Base-by-base conservation (phyloP, 2,329 filamentous ascomycete genomes). In the Sarocladium oryzae region DNA sequence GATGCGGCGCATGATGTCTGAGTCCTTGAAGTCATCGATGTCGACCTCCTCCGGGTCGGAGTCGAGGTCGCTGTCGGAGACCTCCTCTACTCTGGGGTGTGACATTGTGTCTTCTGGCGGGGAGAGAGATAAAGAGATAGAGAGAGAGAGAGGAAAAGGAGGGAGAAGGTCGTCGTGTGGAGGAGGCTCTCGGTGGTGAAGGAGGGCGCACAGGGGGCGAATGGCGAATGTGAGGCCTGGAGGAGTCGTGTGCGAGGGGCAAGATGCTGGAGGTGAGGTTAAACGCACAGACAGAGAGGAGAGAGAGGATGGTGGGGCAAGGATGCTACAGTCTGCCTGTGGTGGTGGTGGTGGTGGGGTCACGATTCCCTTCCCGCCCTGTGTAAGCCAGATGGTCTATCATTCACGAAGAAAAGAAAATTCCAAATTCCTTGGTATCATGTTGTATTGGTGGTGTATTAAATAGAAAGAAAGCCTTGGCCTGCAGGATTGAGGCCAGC, bases 21-120 rank as follows among this genome's bases (percentile, higher is more conserved):
- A 61, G 53, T 81, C 78, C 65, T 66, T 66, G 57, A 83, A 81
- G 68, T 82, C 79, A 63, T 81, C 78, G 61, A 91, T 87, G 70
- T 93, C 87, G 68, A 85, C 86, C 70, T 96, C 90, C 56, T 89
- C 88, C 50, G 92, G 89, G 72, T 97, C 92, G 13, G 87, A 89
- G 58, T 81, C 84, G 58, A 77, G 76, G 69, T 89, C 86, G 67
- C 79, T 84, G 75, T 95, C 89, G 54, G 85, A 89, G 56, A 96
- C 85, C 70, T 97, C 93, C 78, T 99, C 93, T 68, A 97, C 85
- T 55, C 86, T 85, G 54, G 91, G 83, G 74, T 93, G 85, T 40
- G 89, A 88, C 89, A 95, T 93, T 58, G 56, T 71, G 62, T 54
- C 26, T 45, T 35, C 16, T 18, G 26, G 28, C 33, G 43, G 11